Base-by-base conservation (phyloP, 768 basidiomycete species). In the Tulasnella sp. region DNA sequence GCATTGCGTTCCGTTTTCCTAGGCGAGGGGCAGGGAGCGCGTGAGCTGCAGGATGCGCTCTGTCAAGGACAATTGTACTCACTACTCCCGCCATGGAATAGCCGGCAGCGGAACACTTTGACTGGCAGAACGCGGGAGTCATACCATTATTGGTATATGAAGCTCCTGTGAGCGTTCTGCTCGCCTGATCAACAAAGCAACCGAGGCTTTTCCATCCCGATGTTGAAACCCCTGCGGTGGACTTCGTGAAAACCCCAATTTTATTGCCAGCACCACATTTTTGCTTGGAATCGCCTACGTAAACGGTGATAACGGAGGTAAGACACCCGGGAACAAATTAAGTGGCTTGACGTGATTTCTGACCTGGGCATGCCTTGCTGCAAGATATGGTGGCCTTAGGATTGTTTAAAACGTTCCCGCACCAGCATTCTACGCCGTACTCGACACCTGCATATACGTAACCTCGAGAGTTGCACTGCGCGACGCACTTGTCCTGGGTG, bases 401-500 rank as follows among this genome's bases (percentile, higher is more conserved):
- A 14, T 34, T 25, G 69, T 12, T 70, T 37, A 70, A 42, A 39
- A 36, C 3, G 37, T 70, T 70, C n/a, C 69, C 77, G 38, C 77
- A 78, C 77, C 77, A 78, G 52, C 77, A 78, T 36, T 78, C 77
- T 4, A 15, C 17, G 42, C 76, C 77, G 36, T 39, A 78, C 40
- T 77, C 29, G 45, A 70, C 39, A 38, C 76, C 77, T 40, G 77
- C 77, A 34, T 69, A 78, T 0, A 9, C 22, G 38, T 37, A 78
- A 25, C 45, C 45, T 25, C 6, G 15, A 17, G 15, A 0, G 37
- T 70, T 42, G 64, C 77, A 78, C 3, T 9, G 15, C 9, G 77
- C 52, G 25, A 42, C 58, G 29, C 77, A 76, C 25, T 14, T 15
- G 38, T 45, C 15, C 14, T 37, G 74, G 29, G 76, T 40, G 31